Evolutionary conservation across 495 filamentous ascomycete species (phyloP), one percentile per base, ranked within the genome.

Genomic region (Thermothielavioides terrestris): DNA sequence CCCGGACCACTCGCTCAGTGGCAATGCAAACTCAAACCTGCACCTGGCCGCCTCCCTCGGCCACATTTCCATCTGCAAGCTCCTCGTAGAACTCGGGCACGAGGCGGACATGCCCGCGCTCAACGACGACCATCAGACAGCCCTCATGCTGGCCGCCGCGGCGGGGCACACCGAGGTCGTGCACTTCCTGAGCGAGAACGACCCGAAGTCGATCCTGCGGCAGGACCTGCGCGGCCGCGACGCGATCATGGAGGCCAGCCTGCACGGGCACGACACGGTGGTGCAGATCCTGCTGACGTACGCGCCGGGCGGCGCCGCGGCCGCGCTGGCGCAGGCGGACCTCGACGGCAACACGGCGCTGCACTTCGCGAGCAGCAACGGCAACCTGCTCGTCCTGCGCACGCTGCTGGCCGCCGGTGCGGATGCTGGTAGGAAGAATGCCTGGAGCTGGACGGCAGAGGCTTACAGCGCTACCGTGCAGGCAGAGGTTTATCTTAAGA

Each of bases 401-500:
- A 80, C 84, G 20, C 66, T 94, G 20, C 70, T 92, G 20, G 76
- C 50, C 42, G 62, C 65, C 12, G 86, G 86, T 10, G 84, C 86
- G 38, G 77, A 81, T 49, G 74, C 81, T 1, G 70, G 77, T 40
- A 79, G 73, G 38, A 73, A 63, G 57, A 94, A 94, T 57, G 66
- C 75, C 3, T 82, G 79, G 71, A 80, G 74, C 50, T 90, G 86
- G 80, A 85, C 77, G 20, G 81, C 88, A 6, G 70, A 85, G 11
- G 75, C 76, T 25, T 94, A 91, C 62, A 82, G 77, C 38, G 78
- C 78, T 21, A 87, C 83, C 2, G 80, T 84, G 18, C 79, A 84
- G 56, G 85, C 83, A 15, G 86, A 90, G 66, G 81, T 83, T 17
- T 89, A 88, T 55, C 80, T 88, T 35, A 77, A 78, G 68, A 74